These are phyloP conservation scores for Berberis vulgaris DNA, from an alignment of 164 flowering plant species.

Conservation along the genomic window DNA sequence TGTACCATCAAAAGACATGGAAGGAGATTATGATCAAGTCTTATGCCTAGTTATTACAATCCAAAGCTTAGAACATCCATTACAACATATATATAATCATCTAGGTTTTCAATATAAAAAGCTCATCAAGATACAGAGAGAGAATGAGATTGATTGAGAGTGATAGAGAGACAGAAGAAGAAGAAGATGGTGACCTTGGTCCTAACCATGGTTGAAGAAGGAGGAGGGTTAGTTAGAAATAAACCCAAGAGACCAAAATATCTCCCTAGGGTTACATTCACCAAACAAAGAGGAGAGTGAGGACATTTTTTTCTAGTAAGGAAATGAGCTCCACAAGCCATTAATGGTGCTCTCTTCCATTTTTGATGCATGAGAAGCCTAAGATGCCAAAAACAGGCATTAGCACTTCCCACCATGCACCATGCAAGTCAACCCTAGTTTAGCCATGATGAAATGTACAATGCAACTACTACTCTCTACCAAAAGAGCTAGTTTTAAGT, in stretches of 20 bases:
- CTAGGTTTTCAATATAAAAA: neutral
- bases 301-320: slow-evolving; percentile 7
- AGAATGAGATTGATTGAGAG: neutral
- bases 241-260: slow-evolving; percentile 63
- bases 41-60: slow-evolving; percentile 13
- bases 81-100: slow-evolving; percentile 7
- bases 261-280: slow-evolving; percentile 40
- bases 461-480: slow-evolving; percentile 3
- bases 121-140: slow-evolving; percentile 1
- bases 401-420: slow-evolving; percentile 21
- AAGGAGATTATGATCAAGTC: neutral
- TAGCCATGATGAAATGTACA: slow-evolving; percentile 37
- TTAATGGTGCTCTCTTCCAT: slow-evolving; percentile 31
- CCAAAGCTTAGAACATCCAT: slow-evolving; percentile 5
- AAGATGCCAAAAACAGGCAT: slow-evolving; percentile 21
- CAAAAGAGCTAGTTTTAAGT: neutral
- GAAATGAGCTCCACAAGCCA: slow-evolving; percentile 17
- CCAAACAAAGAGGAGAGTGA: neutral
- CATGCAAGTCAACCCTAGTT: slow-evolving; percentile 21
- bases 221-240: slow-evolving; percentile 22
- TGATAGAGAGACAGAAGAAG: neutral
- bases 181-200: slow-evolving; percentile 34
- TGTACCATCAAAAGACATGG: neutral
- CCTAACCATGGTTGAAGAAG: slow-evolving; percentile 71
- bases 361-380: slow-evolving; percentile 15